Evolutionary conservation across 1,139 yeast species (phyloP), one percentile per base, ranked within the genome.

Genomic region (Sugiyamaella paludigena): DNA sequence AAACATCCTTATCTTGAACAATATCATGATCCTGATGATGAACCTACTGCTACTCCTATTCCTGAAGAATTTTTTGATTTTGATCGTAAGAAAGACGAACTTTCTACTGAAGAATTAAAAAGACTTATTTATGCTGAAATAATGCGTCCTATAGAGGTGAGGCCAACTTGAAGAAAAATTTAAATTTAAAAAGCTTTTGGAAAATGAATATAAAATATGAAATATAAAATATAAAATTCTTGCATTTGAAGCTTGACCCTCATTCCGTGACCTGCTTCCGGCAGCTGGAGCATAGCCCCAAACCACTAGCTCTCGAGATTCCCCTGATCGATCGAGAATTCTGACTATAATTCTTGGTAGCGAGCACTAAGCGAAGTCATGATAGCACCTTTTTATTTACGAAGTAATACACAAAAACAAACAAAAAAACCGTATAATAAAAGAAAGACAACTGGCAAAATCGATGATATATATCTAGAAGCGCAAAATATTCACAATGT

Each of bases 11-110:
- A 89, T 67, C 72, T 92, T 51, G 73, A 74, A 44, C 74, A 81
- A 12, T 92, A 89, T 67, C 95, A 91, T 66, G 95, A 86, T 58
- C 83, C 87, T 0, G 76, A 74, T 43, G 96, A 89, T 58, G 98
- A 91, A 64, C 96, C 96, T 0, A 72, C 71, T 2, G 87, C 92
- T 1, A 73, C 75, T 12, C 84, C 87, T 4, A 81, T 91, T 36
- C 85, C 92, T 1, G 79, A 79, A 31, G 82, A 81, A 51, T 87
- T 89, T 64, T 91, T 92, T 69, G 86, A 83, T 55, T 91, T 88
- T 62, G 97, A 92, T 64, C 75, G 79, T 57, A 74, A 78, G 54
- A 86, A 86, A 65, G 88, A 85, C 47, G 83, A 83, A 47, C 73
- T 91, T 56, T 76, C 80, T 31, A 73, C 84, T 48, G 79, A 77